Evolutionary conservation across 345 rosid species (phyloP).

Genomic region (Chamaenerion angustifolium): DNA sequence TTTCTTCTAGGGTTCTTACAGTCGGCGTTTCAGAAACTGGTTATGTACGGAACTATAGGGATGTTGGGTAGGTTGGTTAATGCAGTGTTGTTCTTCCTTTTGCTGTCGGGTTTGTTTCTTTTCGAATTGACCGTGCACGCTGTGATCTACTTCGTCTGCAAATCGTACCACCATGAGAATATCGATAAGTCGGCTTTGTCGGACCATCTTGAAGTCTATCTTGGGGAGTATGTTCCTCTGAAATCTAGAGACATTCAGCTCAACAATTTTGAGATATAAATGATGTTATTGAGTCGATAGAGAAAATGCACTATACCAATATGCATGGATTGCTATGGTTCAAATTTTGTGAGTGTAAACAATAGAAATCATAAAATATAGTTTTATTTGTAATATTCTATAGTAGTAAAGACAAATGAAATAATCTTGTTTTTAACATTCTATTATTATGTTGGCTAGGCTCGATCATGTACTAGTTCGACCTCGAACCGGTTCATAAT

Average conservation of each 20-base stretch:
- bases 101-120: slow-evolving; percentile 21
- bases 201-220: slow-evolving; percentile 39
- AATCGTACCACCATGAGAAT: slow-evolving; percentile 42
- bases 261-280: slow-evolving; percentile 12
- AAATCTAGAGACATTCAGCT: slow-evolving; percentile 37
- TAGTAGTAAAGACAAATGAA: no score
- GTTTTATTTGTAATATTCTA: no score
- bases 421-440: no score
- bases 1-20: neutral
- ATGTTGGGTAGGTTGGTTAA: slow-evolving; percentile 9
- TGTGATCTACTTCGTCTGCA: slow-evolving; percentile 44
- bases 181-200: slow-evolving; percentile 37
- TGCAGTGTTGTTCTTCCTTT: slow-evolving; percentile 18
- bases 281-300: neutral
- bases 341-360: no score
- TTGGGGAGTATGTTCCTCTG: slow-evolving; percentile 39
- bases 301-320: no score
- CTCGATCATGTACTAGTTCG: no score
- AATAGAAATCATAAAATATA: no score
- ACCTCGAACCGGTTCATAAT: no score
- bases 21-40: slow-evolving; percentile 11
- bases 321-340: no score
- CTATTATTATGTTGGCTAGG: no score
- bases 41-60: slow-evolving; percentile 16
- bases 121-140: slow-evolving; percentile 30